Evolutionary conservation across 306 rosid species (phyloP).

Genomic region (Vigna unguiculata): DNA sequence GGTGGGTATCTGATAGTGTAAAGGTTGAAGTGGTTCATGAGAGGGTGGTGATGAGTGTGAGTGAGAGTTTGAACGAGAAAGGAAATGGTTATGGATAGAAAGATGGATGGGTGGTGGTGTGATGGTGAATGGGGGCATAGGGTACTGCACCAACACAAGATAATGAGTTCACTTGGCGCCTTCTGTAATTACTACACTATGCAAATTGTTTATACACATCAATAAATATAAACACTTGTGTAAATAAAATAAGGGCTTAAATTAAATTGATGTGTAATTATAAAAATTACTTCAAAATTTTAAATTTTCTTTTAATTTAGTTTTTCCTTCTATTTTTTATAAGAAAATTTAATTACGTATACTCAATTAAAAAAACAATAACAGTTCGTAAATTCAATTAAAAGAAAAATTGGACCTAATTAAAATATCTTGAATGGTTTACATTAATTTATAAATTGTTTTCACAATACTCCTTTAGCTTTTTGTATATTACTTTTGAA

Average conservation of each 20-base stretch:
- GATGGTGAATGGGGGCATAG: not conserved
- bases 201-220: not conserved
- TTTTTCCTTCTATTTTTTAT: too few relatives aligned
- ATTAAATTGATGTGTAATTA: too few relatives aligned
- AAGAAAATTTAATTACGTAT: too few relatives aligned
- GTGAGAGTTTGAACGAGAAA: not conserved
- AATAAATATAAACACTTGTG: not conserved
- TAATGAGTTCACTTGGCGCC: slow-evolving; percentile 28
- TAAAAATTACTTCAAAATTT: too few relatives aligned
- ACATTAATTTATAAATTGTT: too few relatives aligned
- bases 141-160: slow-evolving; percentile 1
- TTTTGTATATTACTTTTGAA: too few relatives aligned
- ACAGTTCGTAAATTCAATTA: too few relatives aligned
- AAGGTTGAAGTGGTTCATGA: not conserved
- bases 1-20: slow-evolving; percentile 5
- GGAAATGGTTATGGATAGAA: not conserved
- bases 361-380: too few relatives aligned
- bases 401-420: too few relatives aligned
- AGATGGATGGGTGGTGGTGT: not conserved
- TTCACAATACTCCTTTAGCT: too few relatives aligned
- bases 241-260: not conserved
- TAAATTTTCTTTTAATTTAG: too few relatives aligned
- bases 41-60: not conserved
- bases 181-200: not conserved
- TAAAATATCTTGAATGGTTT: too few relatives aligned